Conservation (phyloP, 140 eudicot species). For the Anethum foeniculum region DNA sequence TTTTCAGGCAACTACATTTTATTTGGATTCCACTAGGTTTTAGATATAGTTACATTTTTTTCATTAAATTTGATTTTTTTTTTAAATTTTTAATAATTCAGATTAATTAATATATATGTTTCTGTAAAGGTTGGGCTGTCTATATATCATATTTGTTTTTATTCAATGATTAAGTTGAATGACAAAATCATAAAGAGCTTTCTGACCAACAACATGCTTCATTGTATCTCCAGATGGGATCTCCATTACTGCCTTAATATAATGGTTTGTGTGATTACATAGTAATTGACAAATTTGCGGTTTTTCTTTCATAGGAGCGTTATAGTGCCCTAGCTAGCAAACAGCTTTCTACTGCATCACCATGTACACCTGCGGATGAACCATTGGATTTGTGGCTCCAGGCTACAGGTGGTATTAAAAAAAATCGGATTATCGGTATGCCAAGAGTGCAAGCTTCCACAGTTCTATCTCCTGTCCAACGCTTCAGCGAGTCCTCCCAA, state of each 20-base stretch:
- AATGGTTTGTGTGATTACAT: background rate
- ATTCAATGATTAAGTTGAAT: background rate
- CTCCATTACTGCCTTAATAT: background rate
- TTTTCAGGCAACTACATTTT: background rate
- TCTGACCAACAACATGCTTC: background rate
- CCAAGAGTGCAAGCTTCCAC: background rate
- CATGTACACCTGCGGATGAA: background rate
- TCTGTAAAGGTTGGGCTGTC: background rate
- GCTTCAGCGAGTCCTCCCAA: background rate
- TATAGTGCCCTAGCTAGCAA: background rate
- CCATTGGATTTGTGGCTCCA: conserved; percentile 5
- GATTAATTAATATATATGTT: background rate
- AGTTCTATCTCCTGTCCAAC: background rate
- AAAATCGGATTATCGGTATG: background rate
- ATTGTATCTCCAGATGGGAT: background rate
- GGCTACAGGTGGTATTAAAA: conserved; percentile 1
- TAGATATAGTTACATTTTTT: background rate
- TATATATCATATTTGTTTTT: background rate
- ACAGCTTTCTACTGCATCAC: background rate
- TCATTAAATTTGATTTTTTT: background rate
- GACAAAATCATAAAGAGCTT: background rate
- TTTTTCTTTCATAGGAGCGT: background rate
- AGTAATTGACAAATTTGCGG: background rate
- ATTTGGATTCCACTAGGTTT: background rate
- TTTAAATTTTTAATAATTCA: background rate